Evolutionary conservation across 306 rosid genomes (phyloP), one percentile per base, ranked within the genome.

Genomic region (Trifolium dubium): DNA sequence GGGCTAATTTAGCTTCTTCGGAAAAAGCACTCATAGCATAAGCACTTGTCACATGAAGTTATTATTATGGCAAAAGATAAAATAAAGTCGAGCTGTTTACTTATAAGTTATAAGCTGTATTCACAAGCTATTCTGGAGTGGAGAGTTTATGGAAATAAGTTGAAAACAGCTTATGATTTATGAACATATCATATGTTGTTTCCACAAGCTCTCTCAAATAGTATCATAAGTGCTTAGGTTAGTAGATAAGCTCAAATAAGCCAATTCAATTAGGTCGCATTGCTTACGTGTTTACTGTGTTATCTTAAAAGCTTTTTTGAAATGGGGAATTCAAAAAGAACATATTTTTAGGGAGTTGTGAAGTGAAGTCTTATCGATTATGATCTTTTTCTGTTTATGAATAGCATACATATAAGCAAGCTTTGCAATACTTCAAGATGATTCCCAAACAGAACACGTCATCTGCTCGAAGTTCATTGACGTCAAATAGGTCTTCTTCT

Each of bases 331-430:
- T 74, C n/a, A 73, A 66, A 31, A 39, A 2, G 18, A 3, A 30
- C 13, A 14, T 14, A 60, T 14, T 28, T 64, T 82, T 49, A 9
- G 41, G 75, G 51, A 34, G 73, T 13, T 30, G 37, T 67, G 76
- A 28, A 69, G 75, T 53, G 77, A 37, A 68, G 76, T 64, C 23
- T 64, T 41, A 12, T 35, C 7, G n/a, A 10, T 47, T 59, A 37
- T 14, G 18, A 15, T 61, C 13, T 66, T 41, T 75, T 75, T 29
- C 8, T 71, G 12, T 81, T 75, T 37, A 37, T 76, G 75, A 81
- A 39, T 90, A 95, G 99, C 92, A 92, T 50, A 85, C 82, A 9
- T 95, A 92, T 82, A 92, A 90, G 80, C 99, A 95, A 83, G 97
- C 97, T 28, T 79, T 95, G 83, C 98, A 92, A 55, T 73, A 64